These are phyloP conservation scores for Fragaria iinumae DNA, from an alignment of 306 rosid species.

Conservation along the genomic window DNA sequence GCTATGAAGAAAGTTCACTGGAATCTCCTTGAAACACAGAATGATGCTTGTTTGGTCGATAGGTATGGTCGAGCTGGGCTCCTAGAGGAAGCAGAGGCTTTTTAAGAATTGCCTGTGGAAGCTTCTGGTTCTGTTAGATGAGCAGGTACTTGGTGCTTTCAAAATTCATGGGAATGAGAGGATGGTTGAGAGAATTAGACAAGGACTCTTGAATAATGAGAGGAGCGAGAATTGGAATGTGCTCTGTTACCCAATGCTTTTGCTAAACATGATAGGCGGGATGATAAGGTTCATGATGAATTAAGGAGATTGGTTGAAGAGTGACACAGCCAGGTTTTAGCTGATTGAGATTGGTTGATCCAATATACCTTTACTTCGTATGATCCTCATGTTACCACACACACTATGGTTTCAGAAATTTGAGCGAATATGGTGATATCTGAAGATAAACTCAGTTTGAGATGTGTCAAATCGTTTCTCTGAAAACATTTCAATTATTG, in stretches of 20 bases:
- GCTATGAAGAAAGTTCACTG: slow-evolving; percentile 54
- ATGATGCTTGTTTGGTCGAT: slow-evolving; percentile 37
- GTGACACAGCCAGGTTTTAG: slow-evolving; percentile 51
- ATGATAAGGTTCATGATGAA: slow-evolving; percentile 47
- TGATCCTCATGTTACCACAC: not conserved
- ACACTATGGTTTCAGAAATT: not conserved
- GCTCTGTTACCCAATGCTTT: slow-evolving; percentile 64
- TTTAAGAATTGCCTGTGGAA: slow-evolving; percentile 36
- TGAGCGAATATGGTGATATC: not conserved
- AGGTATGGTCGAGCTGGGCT: slow-evolving; percentile 51
- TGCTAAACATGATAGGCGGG: slow-evolving; percentile 59
- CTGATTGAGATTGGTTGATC: slow-evolving; percentile 44
- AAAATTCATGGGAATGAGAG: slow-evolving; percentile 54
- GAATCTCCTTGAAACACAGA: slow-evolving; percentile 25
- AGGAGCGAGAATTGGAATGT: slow-evolving; percentile 26
- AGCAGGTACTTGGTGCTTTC: slow-evolving; percentile 64
- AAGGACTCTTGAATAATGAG: slow-evolving; percentile 29
- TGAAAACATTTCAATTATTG: too few relatives aligned
- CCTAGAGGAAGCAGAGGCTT: slow-evolving; percentile 51
- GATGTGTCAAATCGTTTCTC: slow-evolving; percentile 47
- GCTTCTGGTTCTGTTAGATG: slow-evolving; percentile 56
- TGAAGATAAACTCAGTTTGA: not conserved
- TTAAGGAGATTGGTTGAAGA: slow-evolving; percentile 53
- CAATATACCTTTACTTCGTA: too few relatives aligned
- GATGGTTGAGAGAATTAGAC: slow-evolving; percentile 48